These are phyloP conservation scores for Solanum bulbocastanum DNA, from an alignment of 257 asterid genomes.

Conservation along the genomic window DNA sequence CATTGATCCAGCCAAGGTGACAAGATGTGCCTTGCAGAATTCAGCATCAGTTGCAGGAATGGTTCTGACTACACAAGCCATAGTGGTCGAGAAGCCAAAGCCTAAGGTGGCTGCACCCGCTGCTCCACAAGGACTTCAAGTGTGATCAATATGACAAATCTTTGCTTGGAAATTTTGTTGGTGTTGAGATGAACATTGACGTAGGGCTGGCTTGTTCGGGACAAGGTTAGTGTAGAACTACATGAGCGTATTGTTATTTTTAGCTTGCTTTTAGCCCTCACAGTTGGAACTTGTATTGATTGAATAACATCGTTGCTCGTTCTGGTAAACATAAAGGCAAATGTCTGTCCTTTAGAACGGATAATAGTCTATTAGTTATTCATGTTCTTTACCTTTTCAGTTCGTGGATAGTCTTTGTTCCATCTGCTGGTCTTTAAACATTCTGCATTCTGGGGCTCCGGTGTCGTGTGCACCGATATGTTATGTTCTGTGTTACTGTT, in stretches of 20 bases:
- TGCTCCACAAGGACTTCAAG: constrained; percentile 37
- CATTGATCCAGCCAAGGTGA: constrained; percentile 95
- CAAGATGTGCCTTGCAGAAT: constrained; percentile 76
- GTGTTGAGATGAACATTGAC: neutral
- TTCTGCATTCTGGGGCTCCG: neutral
- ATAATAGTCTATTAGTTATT: neutral
- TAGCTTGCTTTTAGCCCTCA: neutral
- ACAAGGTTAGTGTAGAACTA: neutral
- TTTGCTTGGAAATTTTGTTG: constrained; percentile 6
- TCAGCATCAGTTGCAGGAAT: constrained; percentile 95
- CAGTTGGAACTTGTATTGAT: neutral
- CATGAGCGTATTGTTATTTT: neutral
- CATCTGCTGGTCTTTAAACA: neutral
- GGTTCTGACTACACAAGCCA: constrained; percentile 98
- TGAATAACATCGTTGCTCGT: neutral
- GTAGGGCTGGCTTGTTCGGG: neutral
- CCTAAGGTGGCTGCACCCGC: constrained; percentile 42
- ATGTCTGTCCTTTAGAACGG: neutral
- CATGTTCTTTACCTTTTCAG: neutral
- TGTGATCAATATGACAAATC: constrained; percentile 12
- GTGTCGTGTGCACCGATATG: neutral
- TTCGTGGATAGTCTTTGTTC: neutral
- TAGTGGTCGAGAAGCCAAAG: constrained; percentile 80
- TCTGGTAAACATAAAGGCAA: neutral
- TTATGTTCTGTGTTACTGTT: neutral